phyloP scores from a whole-genome alignment of 1,139 yeast species.

The Blastobotrys ciferrii region DNA sequence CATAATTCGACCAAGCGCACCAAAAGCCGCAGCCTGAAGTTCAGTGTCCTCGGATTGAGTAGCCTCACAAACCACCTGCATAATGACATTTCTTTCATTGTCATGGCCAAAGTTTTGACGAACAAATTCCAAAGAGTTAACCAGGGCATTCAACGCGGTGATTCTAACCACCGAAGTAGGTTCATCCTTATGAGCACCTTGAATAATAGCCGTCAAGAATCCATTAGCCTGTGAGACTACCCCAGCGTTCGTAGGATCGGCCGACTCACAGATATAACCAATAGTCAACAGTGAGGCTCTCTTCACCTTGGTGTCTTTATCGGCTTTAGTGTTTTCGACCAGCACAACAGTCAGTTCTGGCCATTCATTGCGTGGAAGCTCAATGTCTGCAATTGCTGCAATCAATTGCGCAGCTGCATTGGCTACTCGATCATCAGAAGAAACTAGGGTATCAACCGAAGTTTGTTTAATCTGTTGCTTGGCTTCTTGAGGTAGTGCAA shows the following conservation, averaged over 20 bases:
- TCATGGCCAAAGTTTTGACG: slow-evolving; percentile 84
- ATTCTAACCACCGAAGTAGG: slow-evolving; percentile 71
- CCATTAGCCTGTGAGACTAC: slow-evolving; percentile 86
- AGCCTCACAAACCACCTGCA: slow-evolving; percentile 99
- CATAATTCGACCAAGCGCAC: slow-evolving; percentile 92
- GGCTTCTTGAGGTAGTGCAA: slow-evolving; percentile 50
- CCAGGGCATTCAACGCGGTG: slow-evolving; percentile 89
- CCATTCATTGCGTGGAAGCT: slow-evolving; percentile 87
- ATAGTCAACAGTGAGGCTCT: slow-evolving; percentile 84
- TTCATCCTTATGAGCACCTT: slow-evolving; percentile 87
- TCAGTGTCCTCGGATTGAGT: slow-evolving; percentile 83
- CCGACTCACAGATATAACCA: slow-evolving; percentile 94
- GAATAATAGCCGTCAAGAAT: slow-evolving; percentile 90
- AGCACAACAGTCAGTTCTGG: slow-evolving; percentile 77
- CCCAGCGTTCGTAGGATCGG: slow-evolving; percentile 80
- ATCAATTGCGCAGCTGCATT: slow-evolving; percentile 89
- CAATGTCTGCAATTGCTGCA: slow-evolving; percentile 94
- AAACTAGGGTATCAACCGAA: slow-evolving; percentile 62
- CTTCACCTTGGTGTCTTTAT: slow-evolving; percentile 74
- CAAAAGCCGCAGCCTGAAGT: slow-evolving; percentile 92
- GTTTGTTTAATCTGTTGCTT: slow-evolving; percentile 60
- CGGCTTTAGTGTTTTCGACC: slow-evolving; percentile 79
- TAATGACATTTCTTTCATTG: slow-evolving; percentile 92
- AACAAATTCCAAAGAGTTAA: slow-evolving; percentile 87
- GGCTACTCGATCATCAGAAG: slow-evolving; percentile 77